Evolutionary conservation across 495 filamentous ascomycete species (phyloP).

Genomic region (Penicillium tannophilum): DNA sequence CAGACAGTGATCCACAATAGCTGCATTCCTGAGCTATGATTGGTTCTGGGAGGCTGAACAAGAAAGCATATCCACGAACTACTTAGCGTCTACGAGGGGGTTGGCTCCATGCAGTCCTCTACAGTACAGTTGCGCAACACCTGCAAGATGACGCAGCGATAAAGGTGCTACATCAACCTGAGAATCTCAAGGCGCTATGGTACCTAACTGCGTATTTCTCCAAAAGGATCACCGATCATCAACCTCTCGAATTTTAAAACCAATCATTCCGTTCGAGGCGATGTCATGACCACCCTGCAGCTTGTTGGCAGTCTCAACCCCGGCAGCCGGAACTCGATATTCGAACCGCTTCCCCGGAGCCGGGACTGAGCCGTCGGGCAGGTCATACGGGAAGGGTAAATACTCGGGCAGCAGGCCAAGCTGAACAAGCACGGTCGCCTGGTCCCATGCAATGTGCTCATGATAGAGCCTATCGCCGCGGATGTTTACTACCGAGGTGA

Average conservation of each 20-base stretch:
- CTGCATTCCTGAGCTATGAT: too few relatives aligned
- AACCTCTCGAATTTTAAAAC: constrained; percentile 29
- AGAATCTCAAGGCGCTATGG: background rate
- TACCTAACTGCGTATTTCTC: background rate
- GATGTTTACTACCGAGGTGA: constrained; percentile 71
- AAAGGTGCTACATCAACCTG: too few relatives aligned
- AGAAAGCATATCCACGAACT: too few relatives aligned
- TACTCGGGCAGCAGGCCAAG: constrained; percentile 65
- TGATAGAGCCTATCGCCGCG: constrained; percentile 71
- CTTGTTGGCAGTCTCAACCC: constrained; percentile 64
- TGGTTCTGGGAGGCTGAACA: too few relatives aligned
- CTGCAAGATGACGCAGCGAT: too few relatives aligned
- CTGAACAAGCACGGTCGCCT: constrained; percentile 70
- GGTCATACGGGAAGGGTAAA: constrained; percentile 56
- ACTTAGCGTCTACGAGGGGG: too few relatives aligned
- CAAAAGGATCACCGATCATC: constrained; percentile 6
- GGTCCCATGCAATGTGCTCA: constrained; percentile 83
- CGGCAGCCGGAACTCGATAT: constrained; percentile 69
- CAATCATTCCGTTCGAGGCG: constrained; percentile 67
- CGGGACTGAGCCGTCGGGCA: constrained; percentile 43
- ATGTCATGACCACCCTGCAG: constrained; percentile 59
- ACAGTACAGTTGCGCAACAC: too few relatives aligned
- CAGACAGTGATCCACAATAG: too few relatives aligned
- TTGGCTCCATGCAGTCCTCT: too few relatives aligned
- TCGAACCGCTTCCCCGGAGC: constrained; percentile 51